These are phyloP conservation scores for Auricularia cornea DNA, from an alignment of 768 basidiomycete species.

Conservation along the genomic window DNA sequence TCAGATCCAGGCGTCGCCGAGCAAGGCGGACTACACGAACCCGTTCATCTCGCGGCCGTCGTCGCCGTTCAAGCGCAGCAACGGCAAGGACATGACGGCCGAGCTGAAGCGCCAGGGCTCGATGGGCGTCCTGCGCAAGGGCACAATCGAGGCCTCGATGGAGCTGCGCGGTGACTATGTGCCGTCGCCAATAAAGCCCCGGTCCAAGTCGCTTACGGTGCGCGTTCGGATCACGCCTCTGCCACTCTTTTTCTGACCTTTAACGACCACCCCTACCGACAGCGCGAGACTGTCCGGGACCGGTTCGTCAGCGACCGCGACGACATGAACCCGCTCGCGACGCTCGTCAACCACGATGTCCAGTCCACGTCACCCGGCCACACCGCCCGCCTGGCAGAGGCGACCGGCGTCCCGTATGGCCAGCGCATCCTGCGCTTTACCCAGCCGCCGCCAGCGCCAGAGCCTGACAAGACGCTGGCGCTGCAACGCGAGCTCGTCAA, in stretches of 20 bases:
- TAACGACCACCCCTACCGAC: conserved; percentile 22
- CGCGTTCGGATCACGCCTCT: neutral
- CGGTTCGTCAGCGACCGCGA: conserved; percentile 63
- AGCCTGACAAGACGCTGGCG: conserved; percentile 64
- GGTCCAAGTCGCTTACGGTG: conserved; percentile 50
- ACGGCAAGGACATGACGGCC: conserved; percentile 42
- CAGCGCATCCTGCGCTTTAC: conserved; percentile 83
- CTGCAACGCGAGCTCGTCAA: conserved; percentile 71
- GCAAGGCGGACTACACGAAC: conserved; percentile 42
- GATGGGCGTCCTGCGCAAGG: conserved; percentile 62
- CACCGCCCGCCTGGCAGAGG: conserved; percentile 67
- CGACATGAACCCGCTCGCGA: conserved; percentile 48
- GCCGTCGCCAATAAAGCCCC: conserved; percentile 39
- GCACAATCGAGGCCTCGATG: conserved; percentile 67
- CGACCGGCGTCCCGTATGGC: conserved; percentile 67
- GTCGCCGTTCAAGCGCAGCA: conserved; percentile 59
- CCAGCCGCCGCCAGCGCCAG: conserved; percentile 73
- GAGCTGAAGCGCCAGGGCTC: conserved; percentile 54
- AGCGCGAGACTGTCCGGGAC: conserved; percentile 44
- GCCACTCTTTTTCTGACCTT: neutral
- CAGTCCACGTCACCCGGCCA: conserved; percentile 62
- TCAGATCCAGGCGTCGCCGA: conserved; percentile 15
- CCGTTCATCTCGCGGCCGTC: conserved; percentile 51
- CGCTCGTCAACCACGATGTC: conserved; percentile 50
- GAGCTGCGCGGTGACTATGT: conserved; percentile 76